Evolutionary conservation across 163 green algal genomes (phyloP).

Genomic region (Scenedesmus sp.): DNA sequence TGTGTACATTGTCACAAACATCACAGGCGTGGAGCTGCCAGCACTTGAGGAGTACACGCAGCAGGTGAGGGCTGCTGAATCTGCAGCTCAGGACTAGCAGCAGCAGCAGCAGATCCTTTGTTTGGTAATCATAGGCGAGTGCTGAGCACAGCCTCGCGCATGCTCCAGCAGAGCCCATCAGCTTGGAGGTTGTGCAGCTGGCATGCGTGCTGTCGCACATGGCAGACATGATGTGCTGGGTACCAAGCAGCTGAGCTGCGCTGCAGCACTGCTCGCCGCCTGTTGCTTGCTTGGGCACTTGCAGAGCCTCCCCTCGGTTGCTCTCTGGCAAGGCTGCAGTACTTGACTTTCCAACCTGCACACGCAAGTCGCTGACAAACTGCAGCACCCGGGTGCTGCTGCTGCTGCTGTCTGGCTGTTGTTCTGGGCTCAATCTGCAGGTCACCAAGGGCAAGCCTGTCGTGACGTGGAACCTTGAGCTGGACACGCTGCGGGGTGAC

Average conservation of each 20-base stretch:
- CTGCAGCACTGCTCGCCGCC: background rate
- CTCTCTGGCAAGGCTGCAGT: too few species aligned
- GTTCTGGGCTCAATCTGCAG: slow-evolving; percentile 68
- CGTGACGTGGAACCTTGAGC: slow-evolving; percentile 97
- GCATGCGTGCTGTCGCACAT: too few species aligned
- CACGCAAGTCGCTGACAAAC: too few species aligned
- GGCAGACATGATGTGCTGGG: too few species aligned
- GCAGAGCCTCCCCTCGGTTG: too few species aligned
- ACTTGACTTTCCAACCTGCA: too few species aligned
- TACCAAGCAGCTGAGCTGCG: background rate
- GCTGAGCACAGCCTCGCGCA: background rate
- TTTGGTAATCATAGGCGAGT: background rate
- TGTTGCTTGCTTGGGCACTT: too few species aligned
- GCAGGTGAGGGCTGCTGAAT: slow-evolving; percentile 2
- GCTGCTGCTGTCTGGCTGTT: background rate
- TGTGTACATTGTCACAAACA: slow-evolving; percentile 84
- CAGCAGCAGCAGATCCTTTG: background rate
- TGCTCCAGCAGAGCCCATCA: too few species aligned
- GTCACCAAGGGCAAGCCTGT: slow-evolving; percentile 57
- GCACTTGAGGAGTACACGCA: slow-evolving; percentile 72
- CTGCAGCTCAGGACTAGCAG: background rate
- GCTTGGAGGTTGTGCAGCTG: too few species aligned
- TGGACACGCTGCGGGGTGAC: slow-evolving; percentile 96
- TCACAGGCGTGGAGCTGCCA: slow-evolving; percentile 86
- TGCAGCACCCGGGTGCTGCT: too few species aligned